phyloP scores from a whole-genome alignment of 176 grass and related monocot species.

The Calamus simplicifolius region DNA sequence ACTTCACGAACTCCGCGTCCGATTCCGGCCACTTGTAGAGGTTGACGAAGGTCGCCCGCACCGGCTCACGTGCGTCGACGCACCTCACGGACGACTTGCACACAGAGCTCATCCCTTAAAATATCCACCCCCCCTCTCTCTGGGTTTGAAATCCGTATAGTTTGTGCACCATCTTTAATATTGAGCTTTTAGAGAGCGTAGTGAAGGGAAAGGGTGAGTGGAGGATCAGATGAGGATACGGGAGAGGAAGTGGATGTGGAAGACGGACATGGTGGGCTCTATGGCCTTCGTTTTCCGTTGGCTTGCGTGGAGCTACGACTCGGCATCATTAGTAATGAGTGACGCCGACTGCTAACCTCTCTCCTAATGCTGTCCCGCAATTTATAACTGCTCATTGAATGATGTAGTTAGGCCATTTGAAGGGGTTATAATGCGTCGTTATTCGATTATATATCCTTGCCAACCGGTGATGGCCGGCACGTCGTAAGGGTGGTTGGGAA shows the following conservation, averaged over 20 bases:
- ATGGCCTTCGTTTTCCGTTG: background rate
- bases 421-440: too few species aligned
- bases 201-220: too few species aligned
- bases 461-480: too few species aligned
- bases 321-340: background rate
- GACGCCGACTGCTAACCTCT: background rate
- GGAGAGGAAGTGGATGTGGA: background rate
- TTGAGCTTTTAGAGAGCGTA: too few species aligned
- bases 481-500: too few species aligned
- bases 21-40: constrained; percentile 1
- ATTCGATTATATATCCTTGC: too few species aligned
- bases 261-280: background rate
- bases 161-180: too few species aligned
- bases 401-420: too few species aligned
- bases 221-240: too few species aligned
- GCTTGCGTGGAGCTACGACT: background rate
- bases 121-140: background rate
- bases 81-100: background rate
- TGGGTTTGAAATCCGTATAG: background rate
- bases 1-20: constrained; percentile 1
- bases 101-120: constrained; percentile 2
- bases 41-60: background rate
- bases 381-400: too few species aligned
- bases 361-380: too few species aligned
- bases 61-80: background rate